phyloP scores from a whole-genome alignment of 2,329 filamentous ascomycete genomes.

The Phialophora tarda region DNA sequence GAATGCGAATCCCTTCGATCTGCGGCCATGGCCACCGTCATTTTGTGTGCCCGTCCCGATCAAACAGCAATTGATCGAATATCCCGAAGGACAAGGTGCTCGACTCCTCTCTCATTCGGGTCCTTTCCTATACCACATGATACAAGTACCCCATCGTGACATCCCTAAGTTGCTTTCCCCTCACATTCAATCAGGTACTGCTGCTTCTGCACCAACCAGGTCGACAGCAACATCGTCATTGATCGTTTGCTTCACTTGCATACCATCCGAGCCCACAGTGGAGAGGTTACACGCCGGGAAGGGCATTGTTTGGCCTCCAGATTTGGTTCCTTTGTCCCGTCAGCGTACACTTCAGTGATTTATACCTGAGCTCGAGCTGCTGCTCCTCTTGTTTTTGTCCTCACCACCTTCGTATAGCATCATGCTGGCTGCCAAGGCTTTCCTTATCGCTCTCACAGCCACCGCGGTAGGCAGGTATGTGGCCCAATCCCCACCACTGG shows the following conservation, averaged over 20 bases:
- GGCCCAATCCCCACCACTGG: background rate
- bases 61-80: background rate
- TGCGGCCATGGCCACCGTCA: constrained; percentile 10
- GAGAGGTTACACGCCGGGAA: constrained; percentile 12
- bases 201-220: background rate
- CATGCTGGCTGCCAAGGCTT: constrained; percentile 24
- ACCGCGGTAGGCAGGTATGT: constrained; percentile 32
- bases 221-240: constrained; percentile 6
- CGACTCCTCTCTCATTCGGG: background rate
- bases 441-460: constrained; percentile 32
- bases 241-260: background rate
- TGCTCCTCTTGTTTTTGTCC: background rate
- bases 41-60: background rate
- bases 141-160: background rate
- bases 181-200: constrained; percentile 3
- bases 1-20: constrained; percentile 10
- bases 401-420: constrained; percentile 2
- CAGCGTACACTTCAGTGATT: background rate
- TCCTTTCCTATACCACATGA: constrained; percentile 23
- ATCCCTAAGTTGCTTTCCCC: constrained; percentile 7
- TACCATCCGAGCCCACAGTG: background rate
- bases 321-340: constrained; percentile 2
- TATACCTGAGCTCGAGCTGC: background rate
- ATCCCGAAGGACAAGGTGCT: background rate
- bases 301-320: constrained; percentile 10